Percentiles rank a stretch among this genome's conserved stretches.
phyloP scores from a whole-genome alignment of 2,329 filamentous ascomycete genomes.

The Dothideomycetes sp. region DNA sequence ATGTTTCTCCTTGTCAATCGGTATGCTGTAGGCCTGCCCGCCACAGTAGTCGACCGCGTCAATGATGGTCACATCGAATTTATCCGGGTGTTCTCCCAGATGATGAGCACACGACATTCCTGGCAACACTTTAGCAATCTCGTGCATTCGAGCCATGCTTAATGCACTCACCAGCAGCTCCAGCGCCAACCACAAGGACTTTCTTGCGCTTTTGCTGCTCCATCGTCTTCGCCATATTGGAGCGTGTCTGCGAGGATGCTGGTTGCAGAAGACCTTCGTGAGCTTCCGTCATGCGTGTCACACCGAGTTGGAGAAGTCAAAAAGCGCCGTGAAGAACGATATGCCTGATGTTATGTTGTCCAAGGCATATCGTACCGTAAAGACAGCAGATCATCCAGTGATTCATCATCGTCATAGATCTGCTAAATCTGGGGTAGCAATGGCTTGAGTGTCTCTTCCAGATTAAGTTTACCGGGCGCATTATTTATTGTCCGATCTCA shows the following conservation, averaged over 20 bases:
- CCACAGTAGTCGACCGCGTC: slow-evolving; percentile 49
- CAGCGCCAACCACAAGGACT: slow-evolving; percentile 50
- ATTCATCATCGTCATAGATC: background rate
- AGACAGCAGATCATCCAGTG: background rate
- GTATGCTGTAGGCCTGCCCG: slow-evolving; percentile 49
- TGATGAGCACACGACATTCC: slow-evolving; percentile 56
- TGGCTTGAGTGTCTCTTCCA: no score
- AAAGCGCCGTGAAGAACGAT: no score
- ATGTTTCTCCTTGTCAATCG: slow-evolving; percentile 43
- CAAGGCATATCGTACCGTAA: no score
- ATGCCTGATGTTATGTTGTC: background rate
- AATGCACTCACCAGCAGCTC: slow-evolving; percentile 49
- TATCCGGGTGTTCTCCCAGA: slow-evolving; percentile 52
- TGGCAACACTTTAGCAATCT: slow-evolving; percentile 13
- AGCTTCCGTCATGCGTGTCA: slow-evolving; percentile 3
- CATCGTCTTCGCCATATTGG: slow-evolving; percentile 23
- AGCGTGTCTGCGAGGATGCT: slow-evolving; percentile 20
- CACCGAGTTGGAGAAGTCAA: background rate
- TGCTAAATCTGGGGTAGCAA: background rate
- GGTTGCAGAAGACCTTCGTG: slow-evolving; percentile 9
- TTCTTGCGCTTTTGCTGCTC: slow-evolving; percentile 32
- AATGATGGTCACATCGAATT: slow-evolving; percentile 54
- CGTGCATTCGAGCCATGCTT: background rate
- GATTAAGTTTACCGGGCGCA: no score
- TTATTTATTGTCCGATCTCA: no score